These are phyloP conservation scores for Spergularia marina DNA, from an alignment of 148 eudicot species.

Conservation along the genomic window DNA sequence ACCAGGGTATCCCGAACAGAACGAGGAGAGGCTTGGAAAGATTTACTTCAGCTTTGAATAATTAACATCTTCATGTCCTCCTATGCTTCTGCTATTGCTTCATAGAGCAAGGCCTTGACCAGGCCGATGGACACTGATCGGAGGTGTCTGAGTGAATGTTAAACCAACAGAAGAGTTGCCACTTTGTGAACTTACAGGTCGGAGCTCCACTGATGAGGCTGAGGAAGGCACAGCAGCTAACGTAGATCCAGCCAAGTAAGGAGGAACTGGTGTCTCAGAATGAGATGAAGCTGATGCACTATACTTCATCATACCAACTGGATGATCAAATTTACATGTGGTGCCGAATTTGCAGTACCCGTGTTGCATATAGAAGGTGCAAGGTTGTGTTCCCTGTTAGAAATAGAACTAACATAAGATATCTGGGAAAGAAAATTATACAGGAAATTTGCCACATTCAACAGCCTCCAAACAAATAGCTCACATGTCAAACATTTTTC, in stretches of 20 bases:
- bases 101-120: slow-evolving; percentile 29
- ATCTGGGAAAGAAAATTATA: not conserved
- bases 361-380: slow-evolving; percentile 71
- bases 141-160: slow-evolving; percentile 34
- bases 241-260: slow-evolving; percentile 45
- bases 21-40: slow-evolving; percentile 19
- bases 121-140: slow-evolving; percentile 35
- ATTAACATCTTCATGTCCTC: slow-evolving; percentile 33
- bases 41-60: slow-evolving; percentile 30
- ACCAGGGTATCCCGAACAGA: not conserved
- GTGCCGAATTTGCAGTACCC: slow-evolving; percentile 82
- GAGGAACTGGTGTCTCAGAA: slow-evolving; percentile 55
- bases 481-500: too few relatives aligned
- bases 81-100: slow-evolving; percentile 25
- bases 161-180: slow-evolving; percentile 39
- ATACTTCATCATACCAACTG: slow-evolving; percentile 54
- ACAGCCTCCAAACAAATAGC: too few relatives aligned
- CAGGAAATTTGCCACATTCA: too few relatives aligned
- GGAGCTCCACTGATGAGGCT: slow-evolving; percentile 38
- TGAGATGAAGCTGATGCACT: slow-evolving; percentile 66
- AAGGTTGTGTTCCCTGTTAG: slow-evolving; percentile 71
- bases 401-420: slow-evolving; percentile 15
- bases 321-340: slow-evolving; percentile 87
- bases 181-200: slow-evolving; percentile 37
- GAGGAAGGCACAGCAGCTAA: slow-evolving; percentile 37